These are phyloP conservation scores for Nothophoma quercina DNA, from an alignment of 2,329 filamentous ascomycete species.

Conservation along the genomic window DNA sequence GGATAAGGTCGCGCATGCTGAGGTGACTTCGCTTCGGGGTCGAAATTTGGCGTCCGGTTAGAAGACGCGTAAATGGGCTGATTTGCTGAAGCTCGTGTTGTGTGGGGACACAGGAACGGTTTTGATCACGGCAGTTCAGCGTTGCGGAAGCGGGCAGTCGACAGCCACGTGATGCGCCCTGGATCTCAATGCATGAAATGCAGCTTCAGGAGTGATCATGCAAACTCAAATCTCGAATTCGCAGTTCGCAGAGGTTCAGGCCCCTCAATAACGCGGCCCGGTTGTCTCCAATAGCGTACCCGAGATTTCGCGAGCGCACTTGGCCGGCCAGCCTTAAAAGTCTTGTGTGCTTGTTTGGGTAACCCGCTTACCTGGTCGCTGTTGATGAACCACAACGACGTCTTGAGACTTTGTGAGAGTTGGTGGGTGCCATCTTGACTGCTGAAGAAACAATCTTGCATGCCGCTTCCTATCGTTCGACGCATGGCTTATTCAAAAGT, in stretches of 20 bases:
- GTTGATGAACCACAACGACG: background rate
- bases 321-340: conserved; percentile 2
- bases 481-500: no score
- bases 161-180: conserved; percentile 9
- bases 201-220: background rate
- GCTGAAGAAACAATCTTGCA: no score
- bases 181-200: background rate
- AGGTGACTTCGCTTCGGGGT: conserved; percentile 39
- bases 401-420: no score
- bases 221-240: background rate
- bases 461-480: no score
- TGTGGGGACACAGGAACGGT: conserved; percentile 13
- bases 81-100: conserved; percentile 14
- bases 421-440: no score
- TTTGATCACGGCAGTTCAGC: conserved; percentile 12
- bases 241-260: background rate
- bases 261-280: background rate
- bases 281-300: conserved; percentile 6
- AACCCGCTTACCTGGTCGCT: background rate
- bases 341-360: background rate
- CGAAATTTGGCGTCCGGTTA: conserved; percentile 30
- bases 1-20: conserved; percentile 31
- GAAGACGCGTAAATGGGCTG: conserved; percentile 11
- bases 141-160: conserved; percentile 5
- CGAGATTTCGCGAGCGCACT: conserved; percentile 5